Evolutionary conservation across 495 filamentous ascomycete genomes (phyloP).

Genomic region (Pseudevernia furfuracea): DNA sequence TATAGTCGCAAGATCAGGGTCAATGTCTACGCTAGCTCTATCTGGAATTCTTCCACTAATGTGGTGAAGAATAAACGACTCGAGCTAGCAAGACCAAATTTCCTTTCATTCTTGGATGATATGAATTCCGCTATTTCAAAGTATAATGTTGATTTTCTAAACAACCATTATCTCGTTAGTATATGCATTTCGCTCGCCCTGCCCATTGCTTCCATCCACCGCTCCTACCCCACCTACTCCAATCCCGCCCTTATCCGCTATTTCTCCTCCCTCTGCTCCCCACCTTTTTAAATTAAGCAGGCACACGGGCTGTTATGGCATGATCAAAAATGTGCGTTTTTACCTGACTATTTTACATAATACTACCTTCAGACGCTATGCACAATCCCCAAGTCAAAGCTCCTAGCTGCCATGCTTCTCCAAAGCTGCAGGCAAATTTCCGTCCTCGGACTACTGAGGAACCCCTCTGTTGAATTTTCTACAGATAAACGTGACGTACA

Average conservation of each 20-base stretch:
- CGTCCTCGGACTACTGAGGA: too few species aligned
- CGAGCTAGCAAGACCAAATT: background rate
- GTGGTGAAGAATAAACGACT: background rate
- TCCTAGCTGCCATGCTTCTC: too few species aligned
- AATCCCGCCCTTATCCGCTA: slow-evolving; percentile 43
- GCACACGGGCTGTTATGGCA: slow-evolving; percentile 72
- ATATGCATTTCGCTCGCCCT: background rate
- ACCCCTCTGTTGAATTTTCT: too few species aligned
- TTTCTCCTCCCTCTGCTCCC: slow-evolving; percentile 45
- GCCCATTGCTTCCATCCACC: background rate
- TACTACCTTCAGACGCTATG: too few species aligned
- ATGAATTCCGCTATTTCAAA: background rate
- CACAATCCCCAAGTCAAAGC: too few species aligned
- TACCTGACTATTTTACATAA: too few species aligned
- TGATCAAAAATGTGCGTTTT: too few species aligned
- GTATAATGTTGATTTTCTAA: background rate
- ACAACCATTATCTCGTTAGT: background rate
- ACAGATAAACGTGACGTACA: too few species aligned
- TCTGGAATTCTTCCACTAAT: background rate
- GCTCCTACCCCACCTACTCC: slow-evolving; percentile 39
- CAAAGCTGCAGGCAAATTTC: too few species aligned
- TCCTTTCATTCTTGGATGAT: background rate
- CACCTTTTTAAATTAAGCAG: slow-evolving; percentile 83
- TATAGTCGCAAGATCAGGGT: background rate
- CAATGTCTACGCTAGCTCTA: background rate